Percentiles rank a stretch among this genome's conserved stretches.
Evolutionary conservation across 179 eudicot genomes (phyloP).

Genomic region (Dionaea muscipula): DNA sequence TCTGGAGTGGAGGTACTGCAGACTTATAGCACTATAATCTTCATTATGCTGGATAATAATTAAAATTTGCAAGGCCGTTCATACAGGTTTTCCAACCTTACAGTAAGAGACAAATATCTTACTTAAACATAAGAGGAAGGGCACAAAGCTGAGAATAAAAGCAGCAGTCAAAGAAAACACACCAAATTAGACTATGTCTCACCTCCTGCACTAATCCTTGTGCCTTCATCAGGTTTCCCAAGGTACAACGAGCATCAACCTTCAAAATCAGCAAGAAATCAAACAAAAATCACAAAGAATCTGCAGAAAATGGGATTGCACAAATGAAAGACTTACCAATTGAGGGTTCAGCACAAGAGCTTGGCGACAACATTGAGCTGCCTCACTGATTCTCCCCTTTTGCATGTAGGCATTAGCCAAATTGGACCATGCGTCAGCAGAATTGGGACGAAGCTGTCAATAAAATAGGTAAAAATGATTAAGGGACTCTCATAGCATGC

Average conservation of each 20-base stretch:
- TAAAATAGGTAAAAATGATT: neutral
- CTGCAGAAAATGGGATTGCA: neutral
- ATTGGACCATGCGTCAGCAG: conserved; percentile 97
- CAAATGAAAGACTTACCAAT: conserved; percentile 31
- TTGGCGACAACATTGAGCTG: conserved; percentile 86
- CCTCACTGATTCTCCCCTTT: conserved; percentile 75
- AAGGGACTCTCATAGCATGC: neutral
- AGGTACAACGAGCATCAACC: conserved; percentile 95
- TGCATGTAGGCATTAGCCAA: conserved; percentile 86
- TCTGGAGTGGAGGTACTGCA: too few relatives aligned
- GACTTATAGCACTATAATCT: too few relatives aligned
- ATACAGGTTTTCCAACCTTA: too few relatives aligned
- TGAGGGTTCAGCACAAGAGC: conserved; percentile 76
- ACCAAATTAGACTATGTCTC: conserved; percentile 8
- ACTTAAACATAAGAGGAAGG: too few relatives aligned
- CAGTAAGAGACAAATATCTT: too few relatives aligned
- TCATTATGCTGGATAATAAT: too few relatives aligned
- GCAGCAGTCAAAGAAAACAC: neutral
- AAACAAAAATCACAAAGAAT: conserved; percentile 4
- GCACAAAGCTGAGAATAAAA: neutral
- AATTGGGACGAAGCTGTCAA: conserved; percentile 81
- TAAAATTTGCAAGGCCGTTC: too few relatives aligned
- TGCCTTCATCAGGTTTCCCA: conserved; percentile 87
- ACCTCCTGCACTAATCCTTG: conserved; percentile 89
- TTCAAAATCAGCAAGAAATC: conserved; percentile 18